Percentiles rank a stretch among this genome's conserved stretches.
Evolutionary conservation across 1,284 basidiomycete species (phyloP).

Genomic region (Cystobasidium pallidum): DNA sequence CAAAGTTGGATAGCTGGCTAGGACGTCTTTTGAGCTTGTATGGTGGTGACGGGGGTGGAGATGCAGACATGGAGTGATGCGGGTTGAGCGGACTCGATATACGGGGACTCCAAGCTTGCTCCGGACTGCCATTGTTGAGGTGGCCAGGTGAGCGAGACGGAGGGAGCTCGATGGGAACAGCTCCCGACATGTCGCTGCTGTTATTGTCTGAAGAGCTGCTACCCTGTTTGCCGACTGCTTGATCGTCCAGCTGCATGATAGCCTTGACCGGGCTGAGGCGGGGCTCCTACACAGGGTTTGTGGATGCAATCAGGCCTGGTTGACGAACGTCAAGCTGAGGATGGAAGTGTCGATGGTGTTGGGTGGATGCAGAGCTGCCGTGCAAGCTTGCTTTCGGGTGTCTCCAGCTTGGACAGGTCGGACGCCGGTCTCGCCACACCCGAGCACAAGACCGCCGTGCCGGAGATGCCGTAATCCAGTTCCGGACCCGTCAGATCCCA

Average conservation of each 20-base stretch:
- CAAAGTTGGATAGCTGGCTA: conserved; percentile 16
- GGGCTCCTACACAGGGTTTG: background rate
- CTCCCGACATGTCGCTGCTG: background rate
- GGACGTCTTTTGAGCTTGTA: conserved; percentile 3
- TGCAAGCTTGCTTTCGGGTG: background rate
- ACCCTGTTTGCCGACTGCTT: background rate
- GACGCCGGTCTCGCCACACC: background rate
- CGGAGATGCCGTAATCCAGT: no score
- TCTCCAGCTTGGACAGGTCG: background rate
- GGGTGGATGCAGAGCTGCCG: background rate
- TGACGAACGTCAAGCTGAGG: background rate
- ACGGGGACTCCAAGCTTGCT: conserved; percentile 8
- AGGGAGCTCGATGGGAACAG: background rate
- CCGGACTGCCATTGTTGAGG: conserved; percentile 4
- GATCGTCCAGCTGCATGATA: conserved; percentile 13
- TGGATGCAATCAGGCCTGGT: background rate
- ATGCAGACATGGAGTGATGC: background rate
- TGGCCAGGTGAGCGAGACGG: background rate
- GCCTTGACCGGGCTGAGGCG: background rate
- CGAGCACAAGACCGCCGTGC: background rate
- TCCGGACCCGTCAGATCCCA: no score
- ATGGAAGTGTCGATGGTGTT: background rate
- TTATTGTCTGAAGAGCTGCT: background rate
- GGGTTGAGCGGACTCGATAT: conserved; percentile 7
- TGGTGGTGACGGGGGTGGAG: background rate